A percentile compares a stretch with the other conserved stretches of the same genome.
Evolutionary conservation across 1,284 basidiomycete species (phyloP).

Genomic region (Fomitiporia mediterranea): DNA sequence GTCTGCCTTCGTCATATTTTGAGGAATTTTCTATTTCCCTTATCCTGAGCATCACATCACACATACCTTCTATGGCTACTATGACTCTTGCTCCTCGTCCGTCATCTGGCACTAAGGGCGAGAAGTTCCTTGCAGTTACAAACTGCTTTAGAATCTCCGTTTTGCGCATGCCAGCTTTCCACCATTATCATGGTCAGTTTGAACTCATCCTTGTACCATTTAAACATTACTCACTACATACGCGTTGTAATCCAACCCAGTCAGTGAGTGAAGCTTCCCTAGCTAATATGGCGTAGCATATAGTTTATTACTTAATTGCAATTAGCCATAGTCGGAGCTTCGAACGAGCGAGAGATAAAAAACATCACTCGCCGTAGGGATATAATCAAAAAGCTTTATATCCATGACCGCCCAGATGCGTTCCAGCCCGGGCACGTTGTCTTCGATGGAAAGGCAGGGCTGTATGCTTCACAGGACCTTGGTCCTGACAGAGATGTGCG

Average conservation of each 20-base stretch:
- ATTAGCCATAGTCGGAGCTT: neutral
- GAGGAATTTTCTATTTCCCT: neutral
- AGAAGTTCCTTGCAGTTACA: neutral
- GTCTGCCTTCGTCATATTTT: too few relatives aligned
- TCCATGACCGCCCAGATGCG: neutral
- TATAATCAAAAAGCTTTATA: constrained; percentile 9
- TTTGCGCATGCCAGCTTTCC: neutral
- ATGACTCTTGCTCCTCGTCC: constrained; percentile 7
- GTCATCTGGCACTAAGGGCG: neutral
- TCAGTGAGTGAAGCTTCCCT: neutral
- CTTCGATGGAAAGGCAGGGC: constrained; percentile 11
- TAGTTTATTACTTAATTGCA: neutral
- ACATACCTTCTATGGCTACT: neutral
- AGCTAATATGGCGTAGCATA: neutral
- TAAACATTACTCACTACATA: neutral
- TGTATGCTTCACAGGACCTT: constrained; percentile 9
- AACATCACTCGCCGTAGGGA: constrained; percentile 3
- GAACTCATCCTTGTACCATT: neutral
- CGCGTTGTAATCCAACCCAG: neutral
- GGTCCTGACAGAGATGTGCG: neutral
- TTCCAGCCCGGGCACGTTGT: constrained; percentile 7
- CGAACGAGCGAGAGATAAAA: neutral
- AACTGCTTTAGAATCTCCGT: constrained; percentile 13
- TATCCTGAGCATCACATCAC: neutral
- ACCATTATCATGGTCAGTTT: constrained; percentile 17